Percentiles rank a stretch among this genome's conserved stretches.
These are phyloP conservation scores for Pyracantha coccinea DNA, from an alignment of 331 rosid genomes.

Conservation along the genomic window DNA sequence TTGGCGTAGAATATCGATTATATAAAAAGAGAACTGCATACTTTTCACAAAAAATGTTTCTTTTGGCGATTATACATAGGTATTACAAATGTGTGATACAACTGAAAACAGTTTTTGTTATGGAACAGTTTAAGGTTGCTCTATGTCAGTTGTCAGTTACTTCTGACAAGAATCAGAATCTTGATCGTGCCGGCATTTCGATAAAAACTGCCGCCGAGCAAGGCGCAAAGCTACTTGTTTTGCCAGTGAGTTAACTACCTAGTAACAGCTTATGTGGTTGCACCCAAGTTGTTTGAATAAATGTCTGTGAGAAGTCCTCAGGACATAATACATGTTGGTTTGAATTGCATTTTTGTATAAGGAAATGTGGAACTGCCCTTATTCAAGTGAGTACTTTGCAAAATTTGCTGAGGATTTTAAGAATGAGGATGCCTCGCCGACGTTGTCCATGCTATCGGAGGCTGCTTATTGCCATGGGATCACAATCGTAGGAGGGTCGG, in stretches of 20 bases:
- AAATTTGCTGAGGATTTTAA: conserved; percentile 19
- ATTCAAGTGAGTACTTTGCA: conserved; percentile 14
- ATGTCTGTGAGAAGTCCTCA: not conserved
- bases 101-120: not conserved
- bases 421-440: conserved; percentile 9
- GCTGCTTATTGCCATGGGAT: conserved; percentile 14
- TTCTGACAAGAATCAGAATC: conserved; percentile 18
- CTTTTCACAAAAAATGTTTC: not conserved
- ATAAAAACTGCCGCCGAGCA: conserved; percentile 5
- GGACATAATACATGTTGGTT: not conserved
- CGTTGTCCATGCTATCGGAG: conserved; percentile 18
- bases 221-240: conserved; percentile 14
- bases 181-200: conserved; percentile 1
- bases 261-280: not conserved
- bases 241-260: conserved; percentile 15
- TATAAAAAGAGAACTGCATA: too few relatives aligned
- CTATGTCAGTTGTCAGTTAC: conserved; percentile 13
- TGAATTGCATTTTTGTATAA: not conserved
- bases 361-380: conserved; percentile 35
- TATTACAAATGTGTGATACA: too few relatives aligned
- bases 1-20: too few relatives aligned
- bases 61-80: not conserved
- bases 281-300: not conserved
- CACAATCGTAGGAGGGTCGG: conserved; percentile 29
- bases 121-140: conserved; percentile 22